phyloP scores from a whole-genome alignment of 192 early-diverging fungal species.

The Coemansia sp. region DNA sequence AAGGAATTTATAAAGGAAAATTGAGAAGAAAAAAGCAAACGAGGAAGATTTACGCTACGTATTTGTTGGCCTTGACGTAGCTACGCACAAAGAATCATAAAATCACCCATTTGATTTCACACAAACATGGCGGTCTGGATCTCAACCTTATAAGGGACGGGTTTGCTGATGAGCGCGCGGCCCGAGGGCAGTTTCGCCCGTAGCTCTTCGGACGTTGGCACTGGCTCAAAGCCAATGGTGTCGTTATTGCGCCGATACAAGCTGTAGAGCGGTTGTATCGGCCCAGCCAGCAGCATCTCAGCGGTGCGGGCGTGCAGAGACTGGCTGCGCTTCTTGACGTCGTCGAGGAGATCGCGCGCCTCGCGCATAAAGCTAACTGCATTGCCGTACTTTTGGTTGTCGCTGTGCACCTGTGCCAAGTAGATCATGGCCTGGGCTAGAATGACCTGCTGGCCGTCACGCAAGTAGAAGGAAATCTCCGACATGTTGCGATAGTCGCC shows the following conservation, averaged over 20 bases:
- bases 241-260: slow-evolving; percentile 56
- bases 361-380: slow-evolving; percentile 56
- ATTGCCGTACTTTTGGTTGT: slow-evolving; percentile 51
- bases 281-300: slow-evolving; percentile 40
- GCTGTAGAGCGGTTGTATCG: slow-evolving; percentile 48
- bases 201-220: slow-evolving; percentile 51
- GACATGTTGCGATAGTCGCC: slow-evolving; percentile 52
- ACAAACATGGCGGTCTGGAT: neutral
- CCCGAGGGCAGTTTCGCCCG: slow-evolving; percentile 45
- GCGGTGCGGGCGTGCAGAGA: slow-evolving; percentile 47
- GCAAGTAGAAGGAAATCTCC: slow-evolving; percentile 53
- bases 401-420: slow-evolving; percentile 50
- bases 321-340: slow-evolving; percentile 44
- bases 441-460: slow-evolving; percentile 52
- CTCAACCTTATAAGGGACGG: slow-evolving; percentile 16
- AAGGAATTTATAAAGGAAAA: slow-evolving; percentile 1
- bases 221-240: slow-evolving; percentile 52
- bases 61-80: neutral
- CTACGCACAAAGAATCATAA: neutral
- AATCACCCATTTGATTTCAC: neutral
- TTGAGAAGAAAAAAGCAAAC: neutral
- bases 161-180: slow-evolving; percentile 42
- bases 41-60: neutral
- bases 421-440: slow-evolving; percentile 56
- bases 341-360: slow-evolving; percentile 44